Conservation (phyloP, 1,284 basidiomycete genomes). For the Macrocystidia cucumis region DNA sequence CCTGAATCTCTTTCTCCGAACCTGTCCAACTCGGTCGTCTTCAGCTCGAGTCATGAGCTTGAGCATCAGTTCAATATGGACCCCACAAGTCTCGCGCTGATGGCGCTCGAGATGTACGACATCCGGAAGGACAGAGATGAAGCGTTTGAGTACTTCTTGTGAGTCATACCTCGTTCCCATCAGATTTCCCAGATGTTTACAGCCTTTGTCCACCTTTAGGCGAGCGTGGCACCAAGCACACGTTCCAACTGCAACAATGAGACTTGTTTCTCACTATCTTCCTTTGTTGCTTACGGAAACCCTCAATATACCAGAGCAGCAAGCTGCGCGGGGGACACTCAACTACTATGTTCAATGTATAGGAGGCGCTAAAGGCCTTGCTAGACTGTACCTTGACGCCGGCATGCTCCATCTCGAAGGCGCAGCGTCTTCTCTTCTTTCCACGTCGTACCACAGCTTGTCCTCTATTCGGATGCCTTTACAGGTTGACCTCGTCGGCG, state of each 20-base stretch:
- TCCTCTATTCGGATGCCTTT: constrained; percentile 62
- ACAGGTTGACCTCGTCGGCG: constrained; percentile 36
- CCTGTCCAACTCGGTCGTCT: constrained; percentile 41
- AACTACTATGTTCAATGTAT: constrained; percentile 57
- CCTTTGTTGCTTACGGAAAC: constrained; percentile 41
- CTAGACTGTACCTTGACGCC: constrained; percentile 66
- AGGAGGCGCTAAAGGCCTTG: constrained; percentile 55
- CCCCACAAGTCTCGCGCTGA: constrained; percentile 65
- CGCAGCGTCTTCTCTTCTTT: constrained; percentile 54
- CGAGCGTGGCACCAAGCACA: constrained; percentile 75
- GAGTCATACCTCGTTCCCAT: constrained; percentile 30
- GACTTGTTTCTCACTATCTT: constrained; percentile 63
- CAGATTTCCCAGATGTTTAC: constrained; percentile 3
- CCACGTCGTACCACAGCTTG: constrained; percentile 63
- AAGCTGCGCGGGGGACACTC: constrained; percentile 38
- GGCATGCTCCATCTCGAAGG: constrained; percentile 73
- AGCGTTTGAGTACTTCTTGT: constrained; percentile 77
- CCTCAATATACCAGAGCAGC: constrained; percentile 25
- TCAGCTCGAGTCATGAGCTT: constrained; percentile 40
- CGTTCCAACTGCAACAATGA: constrained; percentile 65
- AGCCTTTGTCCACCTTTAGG: constrained; percentile 24
- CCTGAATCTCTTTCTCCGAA: constrained; percentile 48
- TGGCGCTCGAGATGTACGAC: constrained; percentile 61
- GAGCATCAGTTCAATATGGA: constrained; percentile 74
- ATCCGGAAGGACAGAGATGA: constrained; percentile 64